Base-by-base conservation (phyloP, 2,329 filamentous ascomycete genomes). In the Coniochaeta sp. region DNA sequence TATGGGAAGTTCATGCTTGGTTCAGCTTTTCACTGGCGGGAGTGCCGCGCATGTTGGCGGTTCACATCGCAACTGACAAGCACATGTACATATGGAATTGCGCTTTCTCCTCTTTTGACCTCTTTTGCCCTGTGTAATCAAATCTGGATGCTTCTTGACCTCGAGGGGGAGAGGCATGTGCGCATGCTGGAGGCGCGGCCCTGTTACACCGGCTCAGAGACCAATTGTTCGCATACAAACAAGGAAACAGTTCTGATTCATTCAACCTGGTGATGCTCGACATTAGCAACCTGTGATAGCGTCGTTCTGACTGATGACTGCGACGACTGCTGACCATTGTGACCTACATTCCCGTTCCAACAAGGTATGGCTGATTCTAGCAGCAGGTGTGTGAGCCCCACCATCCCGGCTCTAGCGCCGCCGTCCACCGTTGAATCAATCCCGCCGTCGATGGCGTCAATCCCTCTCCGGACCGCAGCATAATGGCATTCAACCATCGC, bases 61-160 rank as follows among this genome's bases (percentile, higher is more conserved):
- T 30, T 52, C 47, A n/a, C n/a, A n/a, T n/a, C n/a, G n/a, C n/a
- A n/a, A n/a, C n/a, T n/a, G n/a, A n/a, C n/a, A n/a, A n/a, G n/a
- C 17, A 14, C 22, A 8, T 10, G 47, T 30, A 26, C 47, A 30
- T 52, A 52, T 40, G 40, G 44, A 36, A 57, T 30, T 61, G 36
- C 59, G 44, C n/a, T 59, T 58, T 54, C 50, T 44, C 55, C 58
- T 24, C 59, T 58, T 59, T 59, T 44, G 59, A 38, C 55, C 58
- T 24, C 59, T 58, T 59, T 59, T 44, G 59, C 59, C n/a, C 59
- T 62, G 56, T 57, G 44, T 47, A 26, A 24, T 36, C n/a, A n/a
- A n/a, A n/a, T 36, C 8, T 36, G 34, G 34, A 9, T 36, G 9
- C 19, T 47, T 47, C 17, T 47, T 3, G 19, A 10, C 5, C 26